Percentiles rank a stretch among this genome's conserved stretches.
Conservation (phyloP, 148 eudicot species). For the Persicaria maculosa region DNA sequence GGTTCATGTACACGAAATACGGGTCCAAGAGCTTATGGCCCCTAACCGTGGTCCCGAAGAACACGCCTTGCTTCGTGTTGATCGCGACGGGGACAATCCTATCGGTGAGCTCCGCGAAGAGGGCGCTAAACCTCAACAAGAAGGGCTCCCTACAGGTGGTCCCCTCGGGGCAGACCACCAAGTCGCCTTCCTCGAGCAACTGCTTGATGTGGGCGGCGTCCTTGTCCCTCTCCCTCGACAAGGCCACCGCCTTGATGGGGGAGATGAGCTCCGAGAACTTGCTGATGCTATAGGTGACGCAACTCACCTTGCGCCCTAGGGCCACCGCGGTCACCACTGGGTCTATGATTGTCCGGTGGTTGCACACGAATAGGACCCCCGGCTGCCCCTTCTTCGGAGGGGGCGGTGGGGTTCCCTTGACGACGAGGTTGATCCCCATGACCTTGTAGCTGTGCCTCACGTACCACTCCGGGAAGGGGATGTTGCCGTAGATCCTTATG, state of each 20-base stretch:
- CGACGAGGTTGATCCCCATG: conserved; percentile 43
- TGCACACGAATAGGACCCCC: conserved; percentile 53
- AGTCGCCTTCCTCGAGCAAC: conserved; percentile 48
- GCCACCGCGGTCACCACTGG: conserved; percentile 46
- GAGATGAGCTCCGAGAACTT: conserved; percentile 58
- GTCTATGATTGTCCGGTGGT: conserved; percentile 52
- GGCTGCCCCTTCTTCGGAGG: conserved; percentile 36
- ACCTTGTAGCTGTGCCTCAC: conserved; percentile 40
- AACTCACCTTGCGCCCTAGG: conserved; percentile 46
- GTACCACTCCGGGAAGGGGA: conserved; percentile 35
- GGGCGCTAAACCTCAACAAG: conserved; percentile 49
- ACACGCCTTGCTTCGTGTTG: conserved; percentile 44
- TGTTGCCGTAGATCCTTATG: conserved; percentile 38
- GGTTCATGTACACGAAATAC: conserved; percentile 60
- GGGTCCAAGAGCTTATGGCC: conserved; percentile 48
- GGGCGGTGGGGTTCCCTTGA: conserved; percentile 60
- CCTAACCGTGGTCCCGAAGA: conserved; percentile 43
- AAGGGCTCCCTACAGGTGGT: conserved; percentile 62
- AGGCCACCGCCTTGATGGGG: conserved; percentile 54
- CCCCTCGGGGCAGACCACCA: conserved; percentile 63
- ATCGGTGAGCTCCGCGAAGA: conserved; percentile 56
- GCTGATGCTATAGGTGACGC: conserved; percentile 56
- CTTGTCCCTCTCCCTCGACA: conserved; percentile 48
- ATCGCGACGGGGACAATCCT: conserved; percentile 60
- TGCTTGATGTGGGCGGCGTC: conserved; percentile 43